phyloP scores from a whole-genome alignment of 192 early-diverging fungal genomes.

The Geranomyces variabilis region DNA sequence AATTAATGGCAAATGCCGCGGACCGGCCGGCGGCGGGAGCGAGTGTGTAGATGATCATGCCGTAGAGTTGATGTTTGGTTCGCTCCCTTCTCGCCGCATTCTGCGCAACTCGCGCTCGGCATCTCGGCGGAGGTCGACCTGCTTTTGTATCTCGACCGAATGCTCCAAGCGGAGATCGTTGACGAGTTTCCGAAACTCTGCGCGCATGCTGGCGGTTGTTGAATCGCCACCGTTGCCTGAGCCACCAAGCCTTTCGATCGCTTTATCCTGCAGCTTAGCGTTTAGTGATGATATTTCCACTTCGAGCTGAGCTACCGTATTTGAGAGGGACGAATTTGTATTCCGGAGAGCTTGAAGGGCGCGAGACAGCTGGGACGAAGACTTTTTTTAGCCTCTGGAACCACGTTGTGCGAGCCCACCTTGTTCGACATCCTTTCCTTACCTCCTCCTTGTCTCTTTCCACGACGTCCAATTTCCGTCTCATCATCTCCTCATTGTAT shows the following conservation, averaged over 20 bases:
- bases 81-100: slow-evolving; percentile 25
- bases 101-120: slow-evolving; percentile 34
- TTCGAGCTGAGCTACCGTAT: slow-evolving; percentile 13
- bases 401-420: too few species aligned
- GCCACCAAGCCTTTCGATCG: slow-evolving; percentile 35
- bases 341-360: not conserved
- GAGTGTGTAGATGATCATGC: too few species aligned
- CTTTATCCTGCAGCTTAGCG: slow-evolving; percentile 34
- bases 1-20: too few species aligned
- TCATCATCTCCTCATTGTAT: slow-evolving; percentile 36
- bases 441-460: slow-evolving; percentile 41
- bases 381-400: too few species aligned
- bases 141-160: slow-evolving; percentile 12
- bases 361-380: not conserved
- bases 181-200: slow-evolving; percentile 46
- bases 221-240: slow-evolving; percentile 13
- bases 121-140: slow-evolving; percentile 1
- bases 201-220: slow-evolving; percentile 29
- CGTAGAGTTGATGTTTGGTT: slow-evolving; percentile 2
- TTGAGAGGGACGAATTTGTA: slow-evolving; percentile 4
- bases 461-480: slow-evolving; percentile 33
- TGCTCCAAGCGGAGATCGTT: slow-evolving; percentile 27
- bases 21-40: too few species aligned
- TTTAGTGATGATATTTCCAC: slow-evolving; percentile 26
- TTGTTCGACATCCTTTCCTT: too few species aligned